Evolutionary conservation across 495 filamentous ascomycete genomes (phyloP).

Genomic region (Aspergillus homomorphus): DNA sequence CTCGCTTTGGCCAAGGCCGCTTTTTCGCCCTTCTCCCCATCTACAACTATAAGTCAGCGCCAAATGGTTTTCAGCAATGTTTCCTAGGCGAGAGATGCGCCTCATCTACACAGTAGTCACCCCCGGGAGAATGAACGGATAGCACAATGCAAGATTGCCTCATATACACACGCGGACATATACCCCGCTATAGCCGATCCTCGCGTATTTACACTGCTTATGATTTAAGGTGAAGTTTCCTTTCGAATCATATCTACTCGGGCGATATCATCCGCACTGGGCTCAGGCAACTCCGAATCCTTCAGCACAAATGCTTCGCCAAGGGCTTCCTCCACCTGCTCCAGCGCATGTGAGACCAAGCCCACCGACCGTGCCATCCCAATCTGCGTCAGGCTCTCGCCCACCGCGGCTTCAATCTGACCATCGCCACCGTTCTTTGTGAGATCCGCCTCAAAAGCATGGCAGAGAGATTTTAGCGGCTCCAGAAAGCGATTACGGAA

Average conservation of each 20-base stretch:
- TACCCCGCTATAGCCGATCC: neutral
- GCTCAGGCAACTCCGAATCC: slow-evolving; percentile 31
- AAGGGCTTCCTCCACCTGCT: slow-evolving; percentile 38
- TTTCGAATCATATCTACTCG: slow-evolving; percentile 29
- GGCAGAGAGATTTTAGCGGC: slow-evolving; percentile 34
- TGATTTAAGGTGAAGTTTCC: slow-evolving; percentile 16
- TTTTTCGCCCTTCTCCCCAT: no score
- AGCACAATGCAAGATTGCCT: neutral
- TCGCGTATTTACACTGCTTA: neutral
- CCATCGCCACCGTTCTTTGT: slow-evolving; percentile 39
- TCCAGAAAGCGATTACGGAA: slow-evolving; percentile 39
- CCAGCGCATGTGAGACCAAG: slow-evolving; percentile 33
- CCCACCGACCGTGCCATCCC: slow-evolving; percentile 41
- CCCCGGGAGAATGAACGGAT: neutral
- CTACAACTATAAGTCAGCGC: no score
- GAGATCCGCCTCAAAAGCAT: slow-evolving; percentile 36
- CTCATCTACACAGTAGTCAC: neutral
- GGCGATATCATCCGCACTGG: slow-evolving; percentile 31
- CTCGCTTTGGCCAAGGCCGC: no score
- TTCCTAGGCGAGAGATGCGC: neutral
- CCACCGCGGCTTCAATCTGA: slow-evolving; percentile 36
- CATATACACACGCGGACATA: neutral
- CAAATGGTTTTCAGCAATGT: neutral
- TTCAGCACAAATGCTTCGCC: slow-evolving; percentile 33
- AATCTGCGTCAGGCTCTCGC: slow-evolving; percentile 36